These are phyloP conservation scores for Lentinula guzmanii DNA, from an alignment of 768 basidiomycete species.

Conservation along the genomic window DNA sequence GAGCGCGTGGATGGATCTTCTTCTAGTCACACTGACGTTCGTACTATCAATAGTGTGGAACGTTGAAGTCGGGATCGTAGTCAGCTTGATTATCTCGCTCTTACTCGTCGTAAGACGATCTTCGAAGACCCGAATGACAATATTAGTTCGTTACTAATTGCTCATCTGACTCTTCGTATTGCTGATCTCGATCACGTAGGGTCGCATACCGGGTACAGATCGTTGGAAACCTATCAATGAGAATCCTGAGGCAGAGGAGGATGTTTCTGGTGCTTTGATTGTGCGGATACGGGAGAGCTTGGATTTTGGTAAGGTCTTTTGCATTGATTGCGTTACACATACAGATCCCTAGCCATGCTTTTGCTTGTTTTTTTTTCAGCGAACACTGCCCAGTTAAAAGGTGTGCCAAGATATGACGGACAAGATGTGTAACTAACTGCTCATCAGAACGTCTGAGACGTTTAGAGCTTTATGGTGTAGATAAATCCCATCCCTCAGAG, in stretches of 20 bases:
- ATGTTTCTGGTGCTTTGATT: conserved; percentile 76
- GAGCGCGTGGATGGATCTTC: conserved; percentile 88
- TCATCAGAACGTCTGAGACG: conserved; percentile 66
- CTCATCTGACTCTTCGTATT: neutral
- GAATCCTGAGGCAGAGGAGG: conserved; percentile 78
- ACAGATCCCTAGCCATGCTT: neutral
- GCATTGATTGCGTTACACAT: neutral
- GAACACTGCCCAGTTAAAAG: conserved; percentile 94
- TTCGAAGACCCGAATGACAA: conserved; percentile 84
- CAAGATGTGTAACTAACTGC: too few species aligned
- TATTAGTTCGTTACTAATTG: conserved; percentile 50
- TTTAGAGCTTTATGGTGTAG: conserved; percentile 83
- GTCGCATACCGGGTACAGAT: conserved; percentile 82
- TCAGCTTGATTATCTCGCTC: conserved; percentile 82
- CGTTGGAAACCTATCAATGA: conserved; percentile 90
- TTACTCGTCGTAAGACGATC: conserved; percentile 87
- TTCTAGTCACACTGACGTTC: conserved; percentile 86
- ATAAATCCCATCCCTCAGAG: conserved; percentile 84
- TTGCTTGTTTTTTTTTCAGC: conserved; percentile 35
- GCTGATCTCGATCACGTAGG: conserved; percentile 33
- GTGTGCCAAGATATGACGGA: conserved; percentile 22
- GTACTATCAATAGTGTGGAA: conserved; percentile 82
- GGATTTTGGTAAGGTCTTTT: conserved; percentile 65
- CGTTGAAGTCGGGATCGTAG: conserved; percentile 89
- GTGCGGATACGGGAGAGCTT: conserved; percentile 86